Evolutionary conservation across 768 basidiomycete genomes (phyloP).

Genomic region (Asterophora parasitica): DNA sequence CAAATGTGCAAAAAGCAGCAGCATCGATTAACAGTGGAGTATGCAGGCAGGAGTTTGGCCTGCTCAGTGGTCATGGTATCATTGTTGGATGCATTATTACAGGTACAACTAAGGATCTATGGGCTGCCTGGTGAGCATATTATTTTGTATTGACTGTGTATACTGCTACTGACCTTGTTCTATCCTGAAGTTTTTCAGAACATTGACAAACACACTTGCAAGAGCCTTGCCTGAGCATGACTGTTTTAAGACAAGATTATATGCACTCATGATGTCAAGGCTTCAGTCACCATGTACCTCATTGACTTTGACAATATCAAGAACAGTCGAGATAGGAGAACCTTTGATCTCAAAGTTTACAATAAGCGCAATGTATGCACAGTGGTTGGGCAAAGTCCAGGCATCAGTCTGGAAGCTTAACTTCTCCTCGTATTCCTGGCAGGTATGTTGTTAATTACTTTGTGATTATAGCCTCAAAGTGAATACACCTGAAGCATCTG

Average conservation of each 20-base stretch:
- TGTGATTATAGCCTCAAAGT: no score
- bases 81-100: conserved; percentile 3
- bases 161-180: conserved; percentile 20
- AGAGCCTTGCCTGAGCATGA: no score
- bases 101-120: conserved; percentile 7
- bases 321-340: conserved; percentile 15
- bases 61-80: conserved; percentile 6
- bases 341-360: conserved; percentile 28
- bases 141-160: background rate
- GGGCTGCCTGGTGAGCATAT: no score
- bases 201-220: conserved; percentile 16
- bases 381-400: conserved; percentile 31
- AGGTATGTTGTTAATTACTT: no score
- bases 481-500: no score
- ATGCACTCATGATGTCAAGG: no score
- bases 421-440: no score
- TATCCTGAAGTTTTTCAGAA: conserved; percentile 27
- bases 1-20: conserved; percentile 5
- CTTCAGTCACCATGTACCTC: no score
- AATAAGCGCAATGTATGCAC: conserved; percentile 21
- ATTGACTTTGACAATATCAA: conserved; percentile 33
- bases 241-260: no score
- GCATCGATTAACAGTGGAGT: conserved; percentile 17
- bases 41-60: conserved; percentile 23
- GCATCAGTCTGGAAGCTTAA: conserved; percentile 27